Evolutionary conservation across 495 filamentous ascomycete genomes (phyloP), one percentile per base, ranked within the genome.

Genomic region (Xylaria acuta): DNA sequence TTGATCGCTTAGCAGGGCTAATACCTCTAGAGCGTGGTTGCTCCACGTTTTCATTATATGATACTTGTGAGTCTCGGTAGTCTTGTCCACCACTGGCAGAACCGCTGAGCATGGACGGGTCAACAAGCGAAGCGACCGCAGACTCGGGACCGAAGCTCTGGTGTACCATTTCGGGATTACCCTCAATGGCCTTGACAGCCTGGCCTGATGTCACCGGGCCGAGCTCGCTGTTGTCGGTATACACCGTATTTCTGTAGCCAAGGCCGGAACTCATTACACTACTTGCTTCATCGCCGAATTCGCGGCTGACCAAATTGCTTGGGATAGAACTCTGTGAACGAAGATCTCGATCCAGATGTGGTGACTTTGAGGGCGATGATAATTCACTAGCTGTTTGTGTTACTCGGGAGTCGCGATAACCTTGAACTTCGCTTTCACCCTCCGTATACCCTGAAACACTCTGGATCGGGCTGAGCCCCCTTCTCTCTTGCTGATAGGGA

Each of bases 51-150:
- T 84, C 86, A 73, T 81, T 79, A 60, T 79, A 84, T 41, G 83
- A 84, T 11, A 81, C 65, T 68, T 80, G 75, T 14, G 83, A 72
- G 49, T 76, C 79, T 25, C 76, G 75, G 64, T 80, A 77, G 2
- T 86, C 69, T 30, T 77, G 78, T 32, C 81, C 81, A 53, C 59
- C 71, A 43, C 74, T 69, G 0, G 71, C 73, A 27, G 83, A 91
- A 12, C 82, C 83, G 2, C 80, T 92, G 20, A 94, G 58, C n/a
- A 90, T 85, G 3, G 94, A 95, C 11, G 91, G 92, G 43, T 97
- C 92, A 59, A 94, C 88, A 11, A 98, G 85, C 9, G 94, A 97
- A 14, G 94, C 95, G 43, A 97, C 94, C 30, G 91, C 91, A 41
- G 94, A 97, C 80, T 97, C 94, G 5, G 95, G 91, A 8, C 86